Evolutionary conservation across 1,284 basidiomycete genomes (phyloP).

Genomic region (Mycena sp.): DNA sequence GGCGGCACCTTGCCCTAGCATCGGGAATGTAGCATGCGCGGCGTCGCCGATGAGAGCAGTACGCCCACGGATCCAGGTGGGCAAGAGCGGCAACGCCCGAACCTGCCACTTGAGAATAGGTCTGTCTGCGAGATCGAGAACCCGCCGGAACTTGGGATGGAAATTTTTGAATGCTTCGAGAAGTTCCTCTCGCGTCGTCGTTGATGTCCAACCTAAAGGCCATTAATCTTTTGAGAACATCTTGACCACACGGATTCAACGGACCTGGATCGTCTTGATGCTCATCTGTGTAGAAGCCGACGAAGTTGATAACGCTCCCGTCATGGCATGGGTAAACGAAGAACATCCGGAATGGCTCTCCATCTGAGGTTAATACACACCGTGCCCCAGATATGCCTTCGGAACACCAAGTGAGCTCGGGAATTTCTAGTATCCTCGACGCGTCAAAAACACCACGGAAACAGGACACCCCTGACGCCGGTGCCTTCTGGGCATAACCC

Average conservation of each 20-base stretch:
- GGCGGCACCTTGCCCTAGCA: conserved; percentile 13
- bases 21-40: conserved; percentile 18
- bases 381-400: conserved; percentile 1
- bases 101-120: conserved; percentile 64
- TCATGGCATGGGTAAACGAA: conserved; percentile 9
- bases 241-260: not conserved
- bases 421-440: not conserved
- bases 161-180: conserved; percentile 10
- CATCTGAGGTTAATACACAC: not conserved
- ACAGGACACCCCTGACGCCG: not conserved
- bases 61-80: conserved; percentile 15
- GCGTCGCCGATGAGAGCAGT: conserved; percentile 13
- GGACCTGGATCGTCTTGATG: conserved; percentile 7
- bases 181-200: conserved; percentile 10
- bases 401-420: conserved; percentile 11
- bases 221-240: not conserved
- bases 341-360: conserved; percentile 13
- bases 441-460: conserved; percentile 13
- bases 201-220: not conserved
- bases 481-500: conserved; percentile 14
- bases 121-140: not conserved
- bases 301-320: conserved; percentile 11
- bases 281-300: conserved; percentile 11
- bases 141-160: conserved; percentile 7
- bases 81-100: conserved; percentile 8